Percentiles rank a stretch among this genome's conserved stretches.
Evolutionary conservation across 331 rosid genomes (phyloP).

Genomic region (Malus hybrid): DNA sequence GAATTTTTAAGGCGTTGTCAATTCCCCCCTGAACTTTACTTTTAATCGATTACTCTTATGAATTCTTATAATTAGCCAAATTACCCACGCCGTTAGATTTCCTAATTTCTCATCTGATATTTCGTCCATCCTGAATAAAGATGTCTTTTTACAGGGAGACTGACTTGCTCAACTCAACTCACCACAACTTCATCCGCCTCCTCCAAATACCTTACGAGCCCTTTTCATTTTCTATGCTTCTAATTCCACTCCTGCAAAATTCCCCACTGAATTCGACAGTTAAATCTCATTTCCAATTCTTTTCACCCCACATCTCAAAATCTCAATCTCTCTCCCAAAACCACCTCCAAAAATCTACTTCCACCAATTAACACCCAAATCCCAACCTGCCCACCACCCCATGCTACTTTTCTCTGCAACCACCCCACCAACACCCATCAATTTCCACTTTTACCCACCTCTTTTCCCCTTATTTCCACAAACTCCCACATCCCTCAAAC

Average conservation of each 20-base stretch:
- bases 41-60: fast-evolving
- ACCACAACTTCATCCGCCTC: background rate
- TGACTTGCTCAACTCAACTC: no score
- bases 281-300: background rate
- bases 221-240: background rate
- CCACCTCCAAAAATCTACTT: background rate
- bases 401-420: constrained; percentile 43
- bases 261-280: no score
- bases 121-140: no score
- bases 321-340: background rate
- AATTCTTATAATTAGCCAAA: no score
- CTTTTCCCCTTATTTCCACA: constrained; percentile 6
- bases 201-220: background rate
- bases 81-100: no score
- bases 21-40: no score
- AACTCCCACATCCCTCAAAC: constrained; percentile 7
- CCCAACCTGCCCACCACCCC: background rate
- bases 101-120: no score
- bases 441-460: constrained; percentile 13
- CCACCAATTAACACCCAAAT: background rate
- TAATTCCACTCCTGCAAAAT: background rate
- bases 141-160: no score
- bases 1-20: background rate
- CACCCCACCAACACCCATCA: constrained; percentile 7
- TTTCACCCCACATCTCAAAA: background rate